Percentiles rank a stretch among this genome's conserved stretches.
Evolutionary conservation across 768 basidiomycete genomes (phyloP).

Genomic region (Phylloporus rhodoxanthus): DNA sequence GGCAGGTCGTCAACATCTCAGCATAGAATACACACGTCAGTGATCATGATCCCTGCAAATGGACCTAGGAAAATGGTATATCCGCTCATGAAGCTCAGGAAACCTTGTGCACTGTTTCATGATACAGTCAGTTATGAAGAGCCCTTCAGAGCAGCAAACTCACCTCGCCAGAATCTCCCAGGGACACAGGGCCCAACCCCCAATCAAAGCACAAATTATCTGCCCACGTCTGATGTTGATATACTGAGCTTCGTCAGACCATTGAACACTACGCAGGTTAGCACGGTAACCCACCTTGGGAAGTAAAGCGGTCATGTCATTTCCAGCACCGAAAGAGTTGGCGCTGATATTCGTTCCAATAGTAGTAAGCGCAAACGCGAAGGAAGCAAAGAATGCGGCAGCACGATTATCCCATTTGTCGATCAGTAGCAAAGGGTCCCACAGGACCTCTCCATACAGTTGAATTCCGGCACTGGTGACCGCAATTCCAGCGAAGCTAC

Average conservation of each 20-base stretch:
- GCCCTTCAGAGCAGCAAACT: background rate
- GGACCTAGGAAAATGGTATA: slow-evolving; percentile 86
- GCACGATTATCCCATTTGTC: slow-evolving; percentile 82
- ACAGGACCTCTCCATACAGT: slow-evolving; percentile 62
- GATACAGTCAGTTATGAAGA: too few species aligned
- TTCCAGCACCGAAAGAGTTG: slow-evolving; percentile 70
- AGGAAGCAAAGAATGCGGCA: slow-evolving; percentile 75
- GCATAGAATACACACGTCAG: slow-evolving; percentile 40
- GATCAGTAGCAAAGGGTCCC: slow-evolving; percentile 75
- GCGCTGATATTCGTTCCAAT: slow-evolving; percentile 74
- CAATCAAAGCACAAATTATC: slow-evolving; percentile 24
- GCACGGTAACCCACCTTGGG: too few species aligned
- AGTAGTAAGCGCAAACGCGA: slow-evolving; percentile 67
- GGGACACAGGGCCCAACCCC: slow-evolving; percentile 78
- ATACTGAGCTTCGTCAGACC: too few species aligned
- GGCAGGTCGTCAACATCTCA: background rate
- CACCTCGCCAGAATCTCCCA: slow-evolving; percentile 71
- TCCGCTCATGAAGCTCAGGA: slow-evolving; percentile 75
- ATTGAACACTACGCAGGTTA: too few species aligned
- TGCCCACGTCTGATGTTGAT: slow-evolving; percentile 28
- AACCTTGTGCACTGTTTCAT: slow-evolving; percentile 57
- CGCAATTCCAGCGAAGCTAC: slow-evolving; percentile 73
- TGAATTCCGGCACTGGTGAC: slow-evolving; percentile 71
- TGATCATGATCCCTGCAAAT: slow-evolving; percentile 70
- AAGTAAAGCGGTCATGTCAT: slow-evolving; percentile 75